Base-by-base conservation (phyloP, 129 eudicot genomes). In the Cynara cardunculus region DNA sequence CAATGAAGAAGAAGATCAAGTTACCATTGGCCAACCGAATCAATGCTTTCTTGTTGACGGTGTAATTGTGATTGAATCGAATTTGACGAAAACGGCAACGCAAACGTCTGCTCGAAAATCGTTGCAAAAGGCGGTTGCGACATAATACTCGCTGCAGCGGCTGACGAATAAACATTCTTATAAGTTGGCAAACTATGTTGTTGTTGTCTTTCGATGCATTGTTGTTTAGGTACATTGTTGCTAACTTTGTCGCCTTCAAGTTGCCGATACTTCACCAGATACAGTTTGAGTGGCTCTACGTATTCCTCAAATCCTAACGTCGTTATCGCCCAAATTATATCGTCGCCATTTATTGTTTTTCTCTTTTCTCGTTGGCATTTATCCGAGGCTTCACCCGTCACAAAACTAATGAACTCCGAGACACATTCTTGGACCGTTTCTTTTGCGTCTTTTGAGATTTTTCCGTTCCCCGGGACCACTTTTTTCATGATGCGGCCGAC, bases 391-490 rank as follows among this genome's bases (percentile, higher is more conserved):
- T 91, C 93, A 13, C 92, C 91, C 0, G 91, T 91, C 2, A 91
- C 87, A 27, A 91, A 91, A 73, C 96, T 91, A 14, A 91, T 91
- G 83, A 91, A 91, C 73, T 91, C 96, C 0, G 91, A 87, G 8
- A 88, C 96, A 1, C 96, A 91, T 81, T 91, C 91, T 83, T 91
- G 96, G 2, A 91, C 92, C 0, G 91, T 88, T 78, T 91, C 96
- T 77, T 91, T 91, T 1, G 96, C 92, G 3, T 91, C 92, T 56
- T 91, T 88, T 1, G 96, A 91, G 27, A 91, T 87, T 75, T 91
- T 91, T 3, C 91, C 92, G 13, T 87, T 91, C 0, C 88, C 86
- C 0, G 96, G 96, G 12, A 87, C 84, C 8, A 85, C 89, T 73
- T 91, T 88, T 74, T 88, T 91, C 91, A 91, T 91, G 72, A 90